A percentile compares a stretch with the other conserved stretches of the same genome.
These are phyloP conservation scores for Verticillium albo-atrum DNA, from an alignment of 2,329 filamentous ascomycete species.

Conservation along the genomic window DNA sequence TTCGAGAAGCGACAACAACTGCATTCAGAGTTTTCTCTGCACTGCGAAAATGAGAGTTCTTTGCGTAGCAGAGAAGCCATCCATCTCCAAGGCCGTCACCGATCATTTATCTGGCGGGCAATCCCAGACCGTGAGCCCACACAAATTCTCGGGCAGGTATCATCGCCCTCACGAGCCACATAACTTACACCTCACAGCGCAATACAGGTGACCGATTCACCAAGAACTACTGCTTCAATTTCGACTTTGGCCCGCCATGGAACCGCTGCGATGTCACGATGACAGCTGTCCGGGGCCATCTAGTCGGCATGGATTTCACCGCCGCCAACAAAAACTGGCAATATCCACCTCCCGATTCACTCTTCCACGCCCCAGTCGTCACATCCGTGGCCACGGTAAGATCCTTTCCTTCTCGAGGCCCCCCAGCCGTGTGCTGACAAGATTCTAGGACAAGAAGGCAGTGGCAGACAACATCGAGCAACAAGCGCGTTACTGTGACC, in stretches of 20 bases:
- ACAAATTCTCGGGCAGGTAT: not conserved
- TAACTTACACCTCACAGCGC: slow-evolving; percentile 42
- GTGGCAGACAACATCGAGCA: slow-evolving; percentile 82
- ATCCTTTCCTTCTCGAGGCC: not conserved
- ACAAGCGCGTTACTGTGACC: slow-evolving; percentile 67
- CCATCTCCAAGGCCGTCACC: slow-evolving; percentile 92
- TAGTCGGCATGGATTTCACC: slow-evolving; percentile 76
- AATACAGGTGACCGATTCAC: slow-evolving; percentile 71
- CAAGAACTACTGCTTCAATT: slow-evolving; percentile 92
- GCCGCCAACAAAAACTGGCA: slow-evolving; percentile 73
- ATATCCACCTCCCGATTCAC: slow-evolving; percentile 68
- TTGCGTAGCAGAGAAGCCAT: slow-evolving; percentile 67
- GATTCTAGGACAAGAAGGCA: slow-evolving; percentile 63
- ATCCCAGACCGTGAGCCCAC: slow-evolving; percentile 59
- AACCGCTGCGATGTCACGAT: slow-evolving; percentile 82
- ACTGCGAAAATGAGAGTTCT: slow-evolving; percentile 44
- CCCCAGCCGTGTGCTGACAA: slow-evolving; percentile 8
- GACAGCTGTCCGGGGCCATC: slow-evolving; percentile 88
- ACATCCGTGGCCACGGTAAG: slow-evolving; percentile 63
- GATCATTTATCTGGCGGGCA: slow-evolving; percentile 78
- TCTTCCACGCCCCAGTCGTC: slow-evolving; percentile 78
- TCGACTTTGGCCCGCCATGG: slow-evolving; percentile 78
- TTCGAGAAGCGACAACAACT: not conserved
- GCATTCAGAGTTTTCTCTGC: no score
- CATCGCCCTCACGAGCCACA: not conserved